phyloP scores from a whole-genome alignment of 805 yeast genomes.

The Saccharomycopsis sp. region DNA sequence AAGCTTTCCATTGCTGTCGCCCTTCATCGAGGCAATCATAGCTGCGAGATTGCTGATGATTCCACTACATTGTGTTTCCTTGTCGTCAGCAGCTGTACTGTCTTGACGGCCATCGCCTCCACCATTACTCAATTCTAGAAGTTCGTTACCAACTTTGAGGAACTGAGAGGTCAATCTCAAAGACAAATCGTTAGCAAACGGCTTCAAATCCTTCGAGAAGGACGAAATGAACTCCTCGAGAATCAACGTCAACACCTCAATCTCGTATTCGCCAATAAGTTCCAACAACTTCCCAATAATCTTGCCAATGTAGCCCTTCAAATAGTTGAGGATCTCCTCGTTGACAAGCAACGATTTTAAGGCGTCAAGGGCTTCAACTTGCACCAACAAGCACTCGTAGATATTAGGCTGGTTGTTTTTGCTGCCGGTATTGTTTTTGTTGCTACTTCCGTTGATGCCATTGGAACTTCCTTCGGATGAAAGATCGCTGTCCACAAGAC shows the following conservation, averaged over 20 bases:
- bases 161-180: constrained; percentile 57
- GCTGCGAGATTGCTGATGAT: constrained; percentile 66
- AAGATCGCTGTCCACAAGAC: constrained; percentile 9
- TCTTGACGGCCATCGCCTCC: constrained; percentile 24
- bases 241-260: constrained; percentile 80
- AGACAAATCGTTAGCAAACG: constrained; percentile 70
- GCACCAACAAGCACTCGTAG: constrained; percentile 58
- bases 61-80: constrained; percentile 63
- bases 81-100: constrained; percentile 45
- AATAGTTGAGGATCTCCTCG: constrained; percentile 60
- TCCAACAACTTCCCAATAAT: constrained; percentile 75
- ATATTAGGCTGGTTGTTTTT: neutral
- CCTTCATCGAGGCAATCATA: constrained; percentile 61
- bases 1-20: constrained; percentile 25
- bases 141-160: constrained; percentile 46
- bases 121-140: constrained; percentile 41
- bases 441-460: constrained; percentile 27
- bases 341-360: constrained; percentile 72
- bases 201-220: constrained; percentile 81
- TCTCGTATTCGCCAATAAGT: constrained; percentile 73
- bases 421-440: constrained; percentile 29
- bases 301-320: constrained; percentile 66
- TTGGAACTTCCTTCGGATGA: constrained; percentile 1
- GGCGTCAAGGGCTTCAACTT: constrained; percentile 82
- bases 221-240: constrained; percentile 92